These are phyloP conservation scores for Trichomonas vaginalis DNA, from an alignment of 208 protist genomes.

Conservation along the genomic window DNA sequence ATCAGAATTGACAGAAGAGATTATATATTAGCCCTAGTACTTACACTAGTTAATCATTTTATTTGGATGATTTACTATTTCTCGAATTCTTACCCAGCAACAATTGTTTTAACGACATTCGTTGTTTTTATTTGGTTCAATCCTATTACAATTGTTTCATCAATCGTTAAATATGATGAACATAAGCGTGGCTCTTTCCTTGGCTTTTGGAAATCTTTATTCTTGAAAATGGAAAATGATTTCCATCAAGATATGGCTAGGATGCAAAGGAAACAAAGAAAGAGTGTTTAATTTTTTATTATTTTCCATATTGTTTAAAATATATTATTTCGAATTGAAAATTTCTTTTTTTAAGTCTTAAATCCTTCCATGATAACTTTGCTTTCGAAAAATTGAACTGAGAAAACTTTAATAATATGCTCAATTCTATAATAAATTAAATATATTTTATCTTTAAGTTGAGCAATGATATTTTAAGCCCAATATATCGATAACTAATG, in stretches of 20 bases:
- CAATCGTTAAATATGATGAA: not conserved
- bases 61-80: not conserved
- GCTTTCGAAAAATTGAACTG: no score
- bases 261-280: no score
- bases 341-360: no score
- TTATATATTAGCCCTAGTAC: not conserved
- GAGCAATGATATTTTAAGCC: no score
- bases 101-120: not conserved
- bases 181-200: not conserved
- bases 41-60: not conserved
- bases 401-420: no score
- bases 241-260: not conserved
- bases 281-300: no score
- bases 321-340: no score
- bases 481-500: no score
- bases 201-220: not conserved
- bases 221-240: not conserved
- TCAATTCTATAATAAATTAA: no score
- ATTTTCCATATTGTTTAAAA: no score
- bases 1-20: not conserved
- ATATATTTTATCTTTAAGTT: no score
- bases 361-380: no score
- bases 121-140: not conserved
- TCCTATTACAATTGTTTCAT: not conserved
- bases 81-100: not conserved